Conservation (phyloP, 164 flowering plant species). For the Sedum album region DNA sequence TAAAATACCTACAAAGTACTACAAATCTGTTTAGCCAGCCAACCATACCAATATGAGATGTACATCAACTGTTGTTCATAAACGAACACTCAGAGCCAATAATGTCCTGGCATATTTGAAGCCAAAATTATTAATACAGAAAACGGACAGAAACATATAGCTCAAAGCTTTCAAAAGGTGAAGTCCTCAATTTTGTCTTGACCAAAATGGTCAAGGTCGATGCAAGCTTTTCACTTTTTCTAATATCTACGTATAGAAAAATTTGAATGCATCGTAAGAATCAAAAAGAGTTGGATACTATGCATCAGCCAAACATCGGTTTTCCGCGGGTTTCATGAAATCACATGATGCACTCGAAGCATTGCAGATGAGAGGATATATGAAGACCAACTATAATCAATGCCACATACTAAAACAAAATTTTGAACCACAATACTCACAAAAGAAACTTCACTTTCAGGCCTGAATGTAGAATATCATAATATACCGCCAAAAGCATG, state of each 20-base stretch:
- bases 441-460: neutral
- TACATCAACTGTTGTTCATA: neutral
- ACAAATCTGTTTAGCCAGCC: neutral
- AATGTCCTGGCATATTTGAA: neutral
- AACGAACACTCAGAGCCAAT: neutral
- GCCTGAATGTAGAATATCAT: neutral
- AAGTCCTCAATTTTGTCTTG: neutral
- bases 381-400: neutral
- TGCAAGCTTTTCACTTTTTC: neutral
- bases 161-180: neutral
- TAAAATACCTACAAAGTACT: slow-evolving; percentile 24
- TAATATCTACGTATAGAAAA: neutral
- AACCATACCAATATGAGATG: neutral
- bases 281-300: no score
- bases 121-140: neutral
- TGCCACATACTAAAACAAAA: neutral
- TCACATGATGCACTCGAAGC: neutral
- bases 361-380: neutral
- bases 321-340: neutral
- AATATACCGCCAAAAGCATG: neutral
- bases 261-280: neutral
- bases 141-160: neutral
- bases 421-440: neutral
- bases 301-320: neutral
- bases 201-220: neutral